These are phyloP conservation scores for Suillus hirtellus DNA, from an alignment of 768 basidiomycete genomes.

Conservation along the genomic window DNA sequence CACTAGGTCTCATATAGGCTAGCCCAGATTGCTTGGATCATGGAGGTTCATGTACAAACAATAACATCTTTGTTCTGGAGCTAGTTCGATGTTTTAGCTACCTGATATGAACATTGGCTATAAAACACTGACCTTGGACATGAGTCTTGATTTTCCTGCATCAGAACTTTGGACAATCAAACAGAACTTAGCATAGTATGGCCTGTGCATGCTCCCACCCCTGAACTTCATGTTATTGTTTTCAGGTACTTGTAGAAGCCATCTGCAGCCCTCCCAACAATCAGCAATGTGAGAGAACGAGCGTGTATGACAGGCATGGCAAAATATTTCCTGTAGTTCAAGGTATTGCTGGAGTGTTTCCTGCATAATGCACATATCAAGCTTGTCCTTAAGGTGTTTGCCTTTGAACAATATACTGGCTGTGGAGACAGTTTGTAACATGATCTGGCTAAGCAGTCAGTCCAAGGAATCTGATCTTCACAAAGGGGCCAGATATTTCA, in stretches of 20 bases:
- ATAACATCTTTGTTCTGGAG: conserved; percentile 16
- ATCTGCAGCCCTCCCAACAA: conserved; percentile 10
- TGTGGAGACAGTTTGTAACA: too few species aligned
- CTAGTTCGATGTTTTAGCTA: conserved; percentile 4
- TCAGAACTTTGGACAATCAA: conserved; percentile 23
- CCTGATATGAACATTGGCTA: background rate
- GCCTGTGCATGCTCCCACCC: background rate
- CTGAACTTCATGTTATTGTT: conserved; percentile 11
- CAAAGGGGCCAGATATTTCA: too few species aligned
- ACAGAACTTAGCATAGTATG: conserved; percentile 16
- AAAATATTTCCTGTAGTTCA: too few species aligned
- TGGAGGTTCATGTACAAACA: conserved; percentile 23
- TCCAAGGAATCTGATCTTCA: too few species aligned
- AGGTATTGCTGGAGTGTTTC: background rate
- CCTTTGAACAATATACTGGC: background rate
- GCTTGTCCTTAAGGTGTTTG: background rate
- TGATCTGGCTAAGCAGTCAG: too few species aligned
- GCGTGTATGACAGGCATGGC: background rate
- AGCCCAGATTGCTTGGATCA: conserved; percentile 1
- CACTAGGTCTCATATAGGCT: conserved; percentile 17
- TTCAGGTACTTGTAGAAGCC: conserved; percentile 23
- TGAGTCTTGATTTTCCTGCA: conserved; percentile 22
- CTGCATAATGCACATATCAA: background rate
- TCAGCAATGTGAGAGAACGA: background rate
- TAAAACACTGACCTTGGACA: conserved; percentile 9